Conservation (phyloP, 768 basidiomycete genomes). For the Lyophyllum atratum region DNA sequence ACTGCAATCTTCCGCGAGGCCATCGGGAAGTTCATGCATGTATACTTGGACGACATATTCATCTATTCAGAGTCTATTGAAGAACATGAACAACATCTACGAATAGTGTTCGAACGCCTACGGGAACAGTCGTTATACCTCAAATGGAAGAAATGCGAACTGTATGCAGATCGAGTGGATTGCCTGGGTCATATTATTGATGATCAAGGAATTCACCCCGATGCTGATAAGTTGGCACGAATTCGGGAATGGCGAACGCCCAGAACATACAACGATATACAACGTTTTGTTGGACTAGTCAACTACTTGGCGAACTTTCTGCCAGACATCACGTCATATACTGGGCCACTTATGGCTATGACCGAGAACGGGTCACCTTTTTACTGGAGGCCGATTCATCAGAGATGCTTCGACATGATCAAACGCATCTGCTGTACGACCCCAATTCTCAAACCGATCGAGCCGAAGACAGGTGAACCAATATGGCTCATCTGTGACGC, state of each 20-base stretch:
- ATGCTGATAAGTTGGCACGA: no score
- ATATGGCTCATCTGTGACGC: background rate
- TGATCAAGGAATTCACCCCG: background rate
- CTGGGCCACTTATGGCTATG: background rate
- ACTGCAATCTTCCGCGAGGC: background rate
- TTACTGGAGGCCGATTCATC: background rate
- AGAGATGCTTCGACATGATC: background rate
- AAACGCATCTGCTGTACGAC: background rate
- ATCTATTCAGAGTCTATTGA: conserved; percentile 16
- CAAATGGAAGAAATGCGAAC: conserved; percentile 1
- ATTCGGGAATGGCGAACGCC: no score
- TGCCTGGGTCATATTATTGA: background rate
- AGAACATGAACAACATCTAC: background rate
- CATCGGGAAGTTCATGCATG: conserved; percentile 8
- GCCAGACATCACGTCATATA: background rate
- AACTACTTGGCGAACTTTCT: background rate
- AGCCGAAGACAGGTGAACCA: background rate
- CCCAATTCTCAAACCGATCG: background rate
- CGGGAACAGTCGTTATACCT: no score
- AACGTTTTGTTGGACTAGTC: background rate
- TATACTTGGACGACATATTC: conserved; percentile 17
- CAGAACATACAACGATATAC: background rate
- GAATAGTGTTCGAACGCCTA: background rate
- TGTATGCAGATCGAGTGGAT: background rate
- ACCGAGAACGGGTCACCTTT: background rate